Evolutionary conservation across 225 moss, liverwort and hornwort genomes (phyloP), one percentile per base, ranked within the genome.

Genomic region (Asterella californica): DNA sequence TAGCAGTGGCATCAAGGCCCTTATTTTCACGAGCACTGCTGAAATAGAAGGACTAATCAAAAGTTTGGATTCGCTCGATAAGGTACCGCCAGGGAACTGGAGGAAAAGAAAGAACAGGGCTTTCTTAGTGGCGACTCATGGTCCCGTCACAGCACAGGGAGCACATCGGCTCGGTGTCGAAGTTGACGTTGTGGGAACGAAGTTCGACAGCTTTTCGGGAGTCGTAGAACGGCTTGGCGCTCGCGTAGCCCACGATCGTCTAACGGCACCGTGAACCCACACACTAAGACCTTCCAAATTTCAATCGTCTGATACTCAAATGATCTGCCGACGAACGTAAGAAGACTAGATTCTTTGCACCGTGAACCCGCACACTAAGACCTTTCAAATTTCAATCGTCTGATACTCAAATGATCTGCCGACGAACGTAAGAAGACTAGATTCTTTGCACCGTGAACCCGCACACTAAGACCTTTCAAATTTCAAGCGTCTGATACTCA

Each of bases 181-280:
- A 50, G 84, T 88, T 25, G 87, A 87, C 36, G 77, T 87, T 25
- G 85, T 87, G 0, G 87, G 87, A 9, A 52, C 64, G 11, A 59
- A 78, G 32, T 87, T 87, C 36, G 76, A 81, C 10, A 87, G 87
- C 78, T 87, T 87, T 59, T 82, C 76, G 42, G 87, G 87, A 70
- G 80, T 87, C 0, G 76, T 85, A 21, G 32, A 70, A 36, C n/a
- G 50, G 49, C 73, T 73, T 11, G 45, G 17, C 6, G n/a, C 48
- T 29, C 50, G 50, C 25, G 25, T 73, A 29, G 50, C 24, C 25
- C 1, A 10, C n/a, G 72, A 42, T 48, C 37, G 37, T 2, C 0
- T 6, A 29, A 6, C 29, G 60, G 60, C 24, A 21, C 63, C 29
- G 6, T 63, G 30, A 3, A 42, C 42, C 7, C 42, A 42, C 7